Evolutionary conservation across 2,329 filamentous ascomycete genomes (phyloP).

Genomic region (Aspergillus calidoustus): DNA sequence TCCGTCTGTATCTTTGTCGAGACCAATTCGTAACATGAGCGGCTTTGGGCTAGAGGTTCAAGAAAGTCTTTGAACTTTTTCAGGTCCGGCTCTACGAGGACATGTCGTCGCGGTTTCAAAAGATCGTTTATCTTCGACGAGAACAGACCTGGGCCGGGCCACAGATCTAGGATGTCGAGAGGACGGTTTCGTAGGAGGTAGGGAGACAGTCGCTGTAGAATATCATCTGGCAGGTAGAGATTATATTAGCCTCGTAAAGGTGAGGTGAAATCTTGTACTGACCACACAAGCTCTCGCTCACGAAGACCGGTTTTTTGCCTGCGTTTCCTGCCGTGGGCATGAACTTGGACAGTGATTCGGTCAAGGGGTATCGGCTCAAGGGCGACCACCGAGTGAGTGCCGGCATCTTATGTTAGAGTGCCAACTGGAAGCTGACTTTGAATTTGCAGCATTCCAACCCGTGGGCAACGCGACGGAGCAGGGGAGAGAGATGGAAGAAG

Average conservation of each 20-base stretch:
- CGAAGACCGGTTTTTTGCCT: constrained; percentile 28
- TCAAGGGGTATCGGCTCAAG: constrained; percentile 29
- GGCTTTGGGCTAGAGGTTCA: constrained; percentile 57
- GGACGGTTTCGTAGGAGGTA: constrained; percentile 72
- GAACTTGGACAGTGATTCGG: constrained; percentile 20
- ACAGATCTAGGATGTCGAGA: constrained; percentile 85
- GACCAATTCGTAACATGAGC: constrained; percentile 56
- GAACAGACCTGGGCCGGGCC: constrained; percentile 79
- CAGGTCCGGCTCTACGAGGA: constrained; percentile 76
- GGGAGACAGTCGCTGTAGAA: constrained; percentile 70
- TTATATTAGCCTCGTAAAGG: constrained; percentile 5
- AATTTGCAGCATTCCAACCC: neutral
- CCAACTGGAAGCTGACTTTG: neutral
- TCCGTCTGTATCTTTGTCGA: constrained; percentile 61
- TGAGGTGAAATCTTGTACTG: constrained; percentile 15
- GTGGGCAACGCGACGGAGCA: neutral
- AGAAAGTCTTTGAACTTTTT: constrained; percentile 66
- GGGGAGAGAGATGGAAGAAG: neutral
- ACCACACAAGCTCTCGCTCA: constrained; percentile 42
- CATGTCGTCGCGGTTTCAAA: constrained; percentile 78
- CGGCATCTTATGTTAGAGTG: neutral
- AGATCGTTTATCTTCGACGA: constrained; percentile 75
- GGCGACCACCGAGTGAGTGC: constrained; percentile 25
- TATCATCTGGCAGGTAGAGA: constrained; percentile 58
- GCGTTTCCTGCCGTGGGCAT: constrained; percentile 13